A percentile compares a stretch with the other conserved stretches of the same genome.
These are phyloP conservation scores for Globisporangium abappressorium DNA, from an alignment of 352 stramenopile species.

Conservation along the genomic window DNA sequence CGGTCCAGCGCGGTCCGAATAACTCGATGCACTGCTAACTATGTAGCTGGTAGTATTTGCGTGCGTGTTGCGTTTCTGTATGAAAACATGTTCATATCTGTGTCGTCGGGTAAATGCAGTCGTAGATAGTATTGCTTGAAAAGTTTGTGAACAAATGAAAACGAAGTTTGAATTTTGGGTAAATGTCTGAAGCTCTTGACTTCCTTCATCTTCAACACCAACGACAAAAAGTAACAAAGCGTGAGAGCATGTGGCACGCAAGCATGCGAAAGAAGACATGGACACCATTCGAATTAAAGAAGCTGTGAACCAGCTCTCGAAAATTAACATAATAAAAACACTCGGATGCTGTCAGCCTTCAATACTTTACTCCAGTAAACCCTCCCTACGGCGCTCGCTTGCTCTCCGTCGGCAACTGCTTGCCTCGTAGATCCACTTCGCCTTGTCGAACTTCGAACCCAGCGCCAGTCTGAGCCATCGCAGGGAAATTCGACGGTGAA, in stretches of 20 bases:
- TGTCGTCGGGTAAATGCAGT: background rate
- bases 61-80: too few species aligned
- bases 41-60: background rate
- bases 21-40: slow-evolving; percentile 17
- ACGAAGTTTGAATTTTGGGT: too few species aligned
- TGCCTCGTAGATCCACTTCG: slow-evolving; percentile 1
- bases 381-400: background rate
- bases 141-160: too few species aligned
- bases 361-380: background rate
- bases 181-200: too few species aligned
- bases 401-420: background rate
- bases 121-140: background rate
- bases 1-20: slow-evolving; percentile 8
- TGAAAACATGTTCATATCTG: background rate
- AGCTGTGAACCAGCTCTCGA: too few species aligned
- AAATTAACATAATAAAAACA: too few species aligned
- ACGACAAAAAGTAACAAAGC: too few species aligned
- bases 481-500: background rate
- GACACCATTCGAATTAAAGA: too few species aligned
- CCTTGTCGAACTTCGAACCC: background rate
- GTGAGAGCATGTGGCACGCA: too few species aligned
- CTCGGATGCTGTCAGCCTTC: too few species aligned
- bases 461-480: background rate
- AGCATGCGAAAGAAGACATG: too few species aligned
- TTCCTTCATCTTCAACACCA: too few species aligned